Percentiles rank a stretch among this genome's conserved stretches.
phyloP scores from a whole-genome alignment of 371 early-diverging fungal genomes.

The Caulochytrium protostelioides region DNA sequence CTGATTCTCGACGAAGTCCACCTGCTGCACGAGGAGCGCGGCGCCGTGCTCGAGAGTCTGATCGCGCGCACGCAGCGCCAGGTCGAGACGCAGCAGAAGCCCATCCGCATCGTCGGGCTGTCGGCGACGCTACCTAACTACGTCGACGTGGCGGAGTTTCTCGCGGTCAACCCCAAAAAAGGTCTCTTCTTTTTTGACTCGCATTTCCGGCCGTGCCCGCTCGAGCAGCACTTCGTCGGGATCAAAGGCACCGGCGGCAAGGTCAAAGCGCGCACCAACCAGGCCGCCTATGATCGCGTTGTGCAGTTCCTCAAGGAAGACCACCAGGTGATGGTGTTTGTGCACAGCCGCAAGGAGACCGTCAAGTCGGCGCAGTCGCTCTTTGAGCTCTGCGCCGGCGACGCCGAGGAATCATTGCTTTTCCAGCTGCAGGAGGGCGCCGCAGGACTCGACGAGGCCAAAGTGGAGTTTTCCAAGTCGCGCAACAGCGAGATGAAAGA shows the following conservation, averaged over 20 bases:
- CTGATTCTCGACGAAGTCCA: conserved; percentile 99
- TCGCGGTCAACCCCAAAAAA: conserved; percentile 63
- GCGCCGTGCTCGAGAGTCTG: conserved; percentile 92
- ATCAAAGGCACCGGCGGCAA: neutral
- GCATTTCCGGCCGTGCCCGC: conserved; percentile 82
- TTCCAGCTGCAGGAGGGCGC: neutral
- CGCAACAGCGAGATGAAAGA: conserved; percentile 68
- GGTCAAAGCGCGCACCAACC: no score
- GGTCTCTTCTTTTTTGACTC: conserved; percentile 91
- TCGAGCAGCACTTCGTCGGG: conserved; percentile 85
- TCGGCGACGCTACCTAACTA: conserved; percentile 99
- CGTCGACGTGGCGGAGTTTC: conserved; percentile 83
- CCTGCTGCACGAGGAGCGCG: conserved; percentile 93
- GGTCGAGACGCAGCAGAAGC: conserved; percentile 1
- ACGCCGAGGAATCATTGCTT: no score
- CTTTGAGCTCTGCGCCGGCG: conserved; percentile 36
- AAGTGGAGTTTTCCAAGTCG: no score
- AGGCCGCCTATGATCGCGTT: no score
- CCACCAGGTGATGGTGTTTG: conserved; percentile 98
- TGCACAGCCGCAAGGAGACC: conserved; percentile 91
- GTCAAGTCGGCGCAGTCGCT: conserved; percentile 70
- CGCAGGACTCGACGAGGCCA: no score
- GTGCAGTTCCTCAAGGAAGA: no score
- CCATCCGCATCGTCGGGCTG: conserved; percentile 81
- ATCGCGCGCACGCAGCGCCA: conserved; percentile 87